Conservation (phyloP, 139 green algal genomes). For the Tetraselmis striata region DNA sequence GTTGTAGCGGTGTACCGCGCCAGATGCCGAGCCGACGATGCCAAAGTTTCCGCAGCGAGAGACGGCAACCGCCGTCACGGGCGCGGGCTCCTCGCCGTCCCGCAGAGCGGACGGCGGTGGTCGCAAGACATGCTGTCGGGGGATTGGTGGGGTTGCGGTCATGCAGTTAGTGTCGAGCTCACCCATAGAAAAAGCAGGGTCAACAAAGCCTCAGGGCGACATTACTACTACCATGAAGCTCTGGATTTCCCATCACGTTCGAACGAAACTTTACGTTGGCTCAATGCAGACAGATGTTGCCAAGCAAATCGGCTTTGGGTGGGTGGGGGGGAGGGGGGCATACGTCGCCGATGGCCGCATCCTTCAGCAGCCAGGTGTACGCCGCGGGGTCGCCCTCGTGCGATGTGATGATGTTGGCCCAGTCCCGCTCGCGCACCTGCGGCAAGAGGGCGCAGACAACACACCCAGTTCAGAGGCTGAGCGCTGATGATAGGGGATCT, state of each 20-base stretch:
- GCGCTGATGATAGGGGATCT: too few species aligned
- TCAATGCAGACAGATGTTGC: too few species aligned
- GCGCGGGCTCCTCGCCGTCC: slow-evolving; percentile 3
- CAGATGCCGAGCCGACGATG: slow-evolving; percentile 69
- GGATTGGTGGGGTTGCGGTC: slow-evolving; percentile 7
- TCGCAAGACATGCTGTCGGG: slow-evolving; percentile 47
- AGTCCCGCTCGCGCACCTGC: slow-evolving; percentile 88
- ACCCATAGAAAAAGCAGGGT: too few species aligned
- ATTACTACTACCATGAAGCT: background rate
- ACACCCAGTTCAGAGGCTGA: too few species aligned
- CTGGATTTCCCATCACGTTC: too few species aligned
- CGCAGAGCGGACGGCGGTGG: slow-evolving; percentile 28
- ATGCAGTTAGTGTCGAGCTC: too few species aligned
- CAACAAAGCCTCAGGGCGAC: background rate
- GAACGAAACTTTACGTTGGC: too few species aligned
- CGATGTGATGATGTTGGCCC: slow-evolving; percentile 89
- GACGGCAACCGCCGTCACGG: slow-evolving; percentile 61
- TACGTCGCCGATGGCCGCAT: slow-evolving; percentile 36
- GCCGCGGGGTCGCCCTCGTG: slow-evolving; percentile 77
- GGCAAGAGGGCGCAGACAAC: background rate
- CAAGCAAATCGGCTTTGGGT: too few species aligned
- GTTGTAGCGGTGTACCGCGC: slow-evolving; percentile 91
- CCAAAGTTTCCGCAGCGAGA: slow-evolving; percentile 94
- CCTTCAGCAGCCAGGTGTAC: slow-evolving; percentile 84
- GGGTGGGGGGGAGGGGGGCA: background rate